phyloP scores from a whole-genome alignment of 148 eudicot genomes.

The Gaultheria prostrata region DNA sequence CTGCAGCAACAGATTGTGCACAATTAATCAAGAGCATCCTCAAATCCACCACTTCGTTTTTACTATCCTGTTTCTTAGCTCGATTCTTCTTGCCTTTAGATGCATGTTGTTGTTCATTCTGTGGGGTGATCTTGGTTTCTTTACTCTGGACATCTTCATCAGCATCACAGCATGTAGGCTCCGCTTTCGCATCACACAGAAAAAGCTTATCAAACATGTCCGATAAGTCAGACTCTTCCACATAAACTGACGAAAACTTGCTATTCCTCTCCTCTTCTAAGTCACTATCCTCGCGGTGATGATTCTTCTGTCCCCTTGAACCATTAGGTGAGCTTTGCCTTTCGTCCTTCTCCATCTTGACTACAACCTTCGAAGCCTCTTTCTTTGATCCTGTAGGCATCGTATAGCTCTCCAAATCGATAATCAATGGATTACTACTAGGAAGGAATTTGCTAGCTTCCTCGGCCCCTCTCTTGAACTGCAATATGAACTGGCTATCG shows the following conservation, averaged over 20 bases:
- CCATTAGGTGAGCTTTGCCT: constrained; percentile 24
- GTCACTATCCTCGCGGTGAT: constrained; percentile 33
- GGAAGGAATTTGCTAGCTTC: constrained; percentile 58
- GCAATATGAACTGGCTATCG: constrained; percentile 40
- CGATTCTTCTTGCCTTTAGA: constrained; percentile 28
- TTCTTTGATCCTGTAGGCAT: constrained; percentile 26
- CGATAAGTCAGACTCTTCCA: constrained; percentile 42
- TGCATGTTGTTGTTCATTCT: constrained; percentile 17
- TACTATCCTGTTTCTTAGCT: constrained; percentile 28
- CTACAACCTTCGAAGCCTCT: constrained; percentile 17
- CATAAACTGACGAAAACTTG: constrained; percentile 40
- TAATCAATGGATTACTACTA: constrained; percentile 17
- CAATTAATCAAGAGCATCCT: constrained; percentile 47
- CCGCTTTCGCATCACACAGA: constrained; percentile 34
- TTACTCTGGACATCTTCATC: not conserved
- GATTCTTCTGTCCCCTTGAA: constrained; percentile 47
- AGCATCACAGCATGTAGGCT: not conserved
- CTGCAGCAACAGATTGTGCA: constrained; percentile 54
- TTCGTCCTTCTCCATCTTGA: constrained; percentile 32
- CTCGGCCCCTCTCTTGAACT: constrained; percentile 49
- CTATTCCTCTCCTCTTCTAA: constrained; percentile 43
- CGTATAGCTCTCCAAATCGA: constrained; percentile 30
- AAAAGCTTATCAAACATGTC: constrained; percentile 63
- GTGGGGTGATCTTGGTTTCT: constrained; percentile 2
- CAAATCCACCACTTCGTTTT: constrained; percentile 43